These are phyloP conservation scores for Fusarium floridanum DNA, from an alignment of 2,329 filamentous ascomycete species.

Conservation along the genomic window DNA sequence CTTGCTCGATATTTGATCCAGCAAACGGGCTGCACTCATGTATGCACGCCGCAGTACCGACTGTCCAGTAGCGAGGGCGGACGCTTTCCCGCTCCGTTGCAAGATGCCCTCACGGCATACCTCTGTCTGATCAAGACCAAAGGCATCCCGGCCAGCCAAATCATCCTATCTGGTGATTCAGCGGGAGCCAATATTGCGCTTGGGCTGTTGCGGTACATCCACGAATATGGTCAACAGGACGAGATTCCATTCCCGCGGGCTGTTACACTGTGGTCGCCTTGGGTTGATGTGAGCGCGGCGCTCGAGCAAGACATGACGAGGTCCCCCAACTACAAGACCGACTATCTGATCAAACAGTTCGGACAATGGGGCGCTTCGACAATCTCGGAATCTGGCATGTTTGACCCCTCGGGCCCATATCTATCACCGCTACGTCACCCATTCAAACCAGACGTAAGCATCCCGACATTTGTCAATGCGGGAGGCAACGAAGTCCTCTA, in stretches of 20 bases:
- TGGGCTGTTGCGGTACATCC: slow-evolving; percentile 35
- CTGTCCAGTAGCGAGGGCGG: slow-evolving; percentile 35
- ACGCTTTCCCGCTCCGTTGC: slow-evolving; percentile 32
- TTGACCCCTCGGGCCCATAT: slow-evolving; percentile 30
- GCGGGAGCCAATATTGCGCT: slow-evolving; percentile 38
- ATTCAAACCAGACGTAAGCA: slow-evolving; percentile 4
- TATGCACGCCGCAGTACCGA: slow-evolving; percentile 40
- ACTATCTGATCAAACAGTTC: slow-evolving; percentile 38
- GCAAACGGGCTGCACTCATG: slow-evolving; percentile 38
- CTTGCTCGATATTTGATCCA: slow-evolving; percentile 25
- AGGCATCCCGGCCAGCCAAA: slow-evolving; percentile 31
- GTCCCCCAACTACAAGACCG: slow-evolving; percentile 40
- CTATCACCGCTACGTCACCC: slow-evolving; percentile 38
- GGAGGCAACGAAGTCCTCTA: slow-evolving; percentile 33
- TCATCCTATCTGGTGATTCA: slow-evolving; percentile 34
- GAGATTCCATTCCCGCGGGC: slow-evolving; percentile 30
- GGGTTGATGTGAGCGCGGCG: slow-evolving; percentile 34
- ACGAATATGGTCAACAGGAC: slow-evolving; percentile 27
- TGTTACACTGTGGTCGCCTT: slow-evolving; percentile 38
- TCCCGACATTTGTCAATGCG: slow-evolving; percentile 35
- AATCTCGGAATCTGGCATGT: slow-evolving; percentile 27
- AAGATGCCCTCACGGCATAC: slow-evolving; percentile 39
- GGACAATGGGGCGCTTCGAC: slow-evolving; percentile 34
- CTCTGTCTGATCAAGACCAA: slow-evolving; percentile 20
- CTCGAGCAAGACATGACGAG: slow-evolving; percentile 28